Percentiles rank a stretch among this genome's conserved stretches.
phyloP scores from a whole-genome alignment of 345 rosid species.

The Linum lewisii region DNA sequence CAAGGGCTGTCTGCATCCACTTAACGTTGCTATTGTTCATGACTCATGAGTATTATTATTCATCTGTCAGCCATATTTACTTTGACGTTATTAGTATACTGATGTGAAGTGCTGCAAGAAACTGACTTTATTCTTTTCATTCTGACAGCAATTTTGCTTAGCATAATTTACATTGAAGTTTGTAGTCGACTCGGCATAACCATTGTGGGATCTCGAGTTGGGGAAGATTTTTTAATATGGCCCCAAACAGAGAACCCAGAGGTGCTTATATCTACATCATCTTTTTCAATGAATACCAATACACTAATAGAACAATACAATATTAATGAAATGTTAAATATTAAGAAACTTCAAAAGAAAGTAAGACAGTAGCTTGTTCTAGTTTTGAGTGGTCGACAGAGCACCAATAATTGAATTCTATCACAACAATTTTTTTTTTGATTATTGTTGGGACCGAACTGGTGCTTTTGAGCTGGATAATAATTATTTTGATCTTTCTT shows the following conservation, averaged over 20 bases:
- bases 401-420: not conserved
- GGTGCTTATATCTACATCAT: conserved; percentile 29
- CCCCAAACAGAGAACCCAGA: conserved; percentile 76
- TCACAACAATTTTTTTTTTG: not conserved
- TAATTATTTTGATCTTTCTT: conserved; percentile 4
- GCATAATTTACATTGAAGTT: conserved; percentile 88
- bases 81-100: not conserved
- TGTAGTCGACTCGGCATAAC: conserved; percentile 63
- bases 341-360: too few species aligned
- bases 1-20: not conserved
- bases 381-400: not conserved
- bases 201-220: conserved; percentile 89
- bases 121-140: conserved; percentile 15
- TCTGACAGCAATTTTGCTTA: conserved; percentile 71
- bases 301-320: too few species aligned
- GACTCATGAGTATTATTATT: not conserved
- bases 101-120: not conserved
- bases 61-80: not conserved
- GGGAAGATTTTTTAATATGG: conserved; percentile 95
- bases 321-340: too few species aligned
- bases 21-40: not conserved
- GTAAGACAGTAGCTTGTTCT: too few species aligned
- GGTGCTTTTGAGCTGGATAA: not conserved
- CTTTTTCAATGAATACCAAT: not conserved
- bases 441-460: not conserved